These are phyloP conservation scores for Schoenoplectus tabernaemontani DNA, from an alignment of 202 grass and related monocot genomes.

Conservation along the genomic window DNA sequence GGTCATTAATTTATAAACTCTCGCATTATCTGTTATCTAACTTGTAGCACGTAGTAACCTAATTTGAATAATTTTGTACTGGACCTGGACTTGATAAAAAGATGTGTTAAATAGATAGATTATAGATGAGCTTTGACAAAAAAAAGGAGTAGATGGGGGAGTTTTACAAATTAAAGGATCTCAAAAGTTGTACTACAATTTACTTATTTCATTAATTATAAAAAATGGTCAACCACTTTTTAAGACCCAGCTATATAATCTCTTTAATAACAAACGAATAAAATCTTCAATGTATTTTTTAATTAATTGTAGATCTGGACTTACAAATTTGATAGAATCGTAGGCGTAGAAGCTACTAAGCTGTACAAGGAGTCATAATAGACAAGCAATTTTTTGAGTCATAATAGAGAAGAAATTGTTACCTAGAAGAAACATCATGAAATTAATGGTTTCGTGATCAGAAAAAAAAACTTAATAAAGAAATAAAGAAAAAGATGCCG, in stretches of 20 bases:
- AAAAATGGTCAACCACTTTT: background rate
- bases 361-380: too few relatives aligned
- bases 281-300: too few relatives aligned
- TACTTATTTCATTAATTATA: background rate
- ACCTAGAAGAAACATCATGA: background rate
- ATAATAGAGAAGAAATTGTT: conserved; percentile 5
- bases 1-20: background rate
- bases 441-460: background rate
- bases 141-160: background rate
- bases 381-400: too few relatives aligned
- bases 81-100: background rate
- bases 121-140: too few relatives aligned
- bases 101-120: too few relatives aligned
- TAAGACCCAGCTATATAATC: background rate
- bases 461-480: background rate
- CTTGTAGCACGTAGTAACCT: background rate
- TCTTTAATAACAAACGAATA: background rate
- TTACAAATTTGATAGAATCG: background rate
- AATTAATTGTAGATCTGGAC: background rate
- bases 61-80: background rate
- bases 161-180: background rate
- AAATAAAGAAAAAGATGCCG: background rate
- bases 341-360: background rate
- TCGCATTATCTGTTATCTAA: background rate
- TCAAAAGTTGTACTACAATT: background rate